Base-by-base conservation (phyloP, 306 rosid genomes). In the Datisca glomerata region DNA sequence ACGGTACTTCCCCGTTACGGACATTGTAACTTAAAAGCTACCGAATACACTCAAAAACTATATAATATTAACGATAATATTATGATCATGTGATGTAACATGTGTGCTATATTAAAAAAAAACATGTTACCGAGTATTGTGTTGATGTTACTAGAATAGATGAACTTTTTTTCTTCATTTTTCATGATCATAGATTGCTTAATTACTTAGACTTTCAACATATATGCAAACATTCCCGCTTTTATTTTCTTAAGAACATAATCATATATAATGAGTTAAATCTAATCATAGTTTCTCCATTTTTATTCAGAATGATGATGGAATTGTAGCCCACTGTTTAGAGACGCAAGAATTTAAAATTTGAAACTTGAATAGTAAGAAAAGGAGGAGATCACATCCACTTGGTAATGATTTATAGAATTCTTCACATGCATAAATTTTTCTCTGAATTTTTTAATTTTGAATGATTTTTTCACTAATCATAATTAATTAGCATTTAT, bases 321-420 rank as follows among this genome's bases (percentile, higher is more conserved):
- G 24, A 11, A 17, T 2, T 29, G 17, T 17, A 27, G 40, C 27
- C 12, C 34, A 47, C 24, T 27, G 19, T 47, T 47, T 18, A 47
- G 52, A 27, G 52, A 21, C 18, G 52, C 33, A 17, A 28, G 20
- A 18, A 18, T 31, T 18, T 12, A 19, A 32, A 18, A 47, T 27
- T 32, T 15, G 20, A 49, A 33, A 35, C 55, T 50, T 50, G 44
- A 50, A 23, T 36, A 16, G 45, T 29, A 29, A 41, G 59, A 40
- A 40, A 36, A 11, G n/a, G 24, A 51, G 12, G 14, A 11, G 20
- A 24, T 36, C 27, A 21, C 22, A 29, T 23, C 8, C 21, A 14
- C 23, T 19, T 25, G 15, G 12, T 52, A 38, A 40, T 38, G 39
- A 12, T 3, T 33, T 5, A 12, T 12, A 6, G 12, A 33, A 13